A percentile compares a stretch with the other conserved stretches of the same genome.
phyloP scores from a whole-genome alignment of 768 basidiomycete genomes.

The Lactarius pseudohatsudake region DNA sequence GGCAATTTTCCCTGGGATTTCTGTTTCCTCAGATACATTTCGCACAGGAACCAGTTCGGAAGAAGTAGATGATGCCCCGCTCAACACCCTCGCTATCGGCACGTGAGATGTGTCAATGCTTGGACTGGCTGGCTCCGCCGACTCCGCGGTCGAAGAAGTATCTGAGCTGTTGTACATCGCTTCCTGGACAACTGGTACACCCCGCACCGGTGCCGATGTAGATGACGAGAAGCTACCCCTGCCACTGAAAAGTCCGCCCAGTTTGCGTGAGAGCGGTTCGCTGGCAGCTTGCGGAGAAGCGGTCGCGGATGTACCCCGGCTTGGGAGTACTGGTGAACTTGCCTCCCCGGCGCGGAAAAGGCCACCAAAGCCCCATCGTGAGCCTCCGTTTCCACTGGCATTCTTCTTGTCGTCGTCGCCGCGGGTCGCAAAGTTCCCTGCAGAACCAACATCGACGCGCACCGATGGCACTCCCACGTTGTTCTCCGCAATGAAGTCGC shows the following conservation, averaged over 20 bases:
- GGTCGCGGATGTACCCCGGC: conserved; percentile 13
- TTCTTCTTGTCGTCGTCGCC: conserved; percentile 28
- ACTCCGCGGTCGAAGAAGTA: conserved; percentile 49
- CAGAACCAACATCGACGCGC: conserved; percentile 25
- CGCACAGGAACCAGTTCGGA: conserved; percentile 14
- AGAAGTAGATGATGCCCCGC: conserved; percentile 13
- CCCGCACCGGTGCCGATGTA: conserved; percentile 36
- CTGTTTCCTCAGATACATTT: background rate
- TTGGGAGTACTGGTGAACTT: conserved; percentile 14
- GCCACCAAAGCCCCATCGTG: conserved; percentile 29
- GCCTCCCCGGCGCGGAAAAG: conserved; percentile 26
- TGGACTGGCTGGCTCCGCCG: conserved; percentile 59
- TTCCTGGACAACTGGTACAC: conserved; percentile 34
- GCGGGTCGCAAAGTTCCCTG: conserved; percentile 14
- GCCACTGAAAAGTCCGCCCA: conserved; percentile 70
- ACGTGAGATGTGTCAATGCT: conserved; percentile 21
- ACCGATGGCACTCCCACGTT: conserved; percentile 50
- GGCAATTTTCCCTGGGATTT: background rate
- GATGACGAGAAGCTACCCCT: conserved; percentile 54
- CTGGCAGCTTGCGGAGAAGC: conserved; percentile 14
- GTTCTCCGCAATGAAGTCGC: conserved; percentile 79
- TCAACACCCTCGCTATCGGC: conserved; percentile 19
- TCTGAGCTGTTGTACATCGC: conserved; percentile 57
- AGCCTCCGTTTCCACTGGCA: conserved; percentile 22
- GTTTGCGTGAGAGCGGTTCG: conserved; percentile 43